These are phyloP conservation scores for Arthrocladium fulminans DNA, from an alignment of 2,329 filamentous ascomycete genomes.

Conservation along the genomic window DNA sequence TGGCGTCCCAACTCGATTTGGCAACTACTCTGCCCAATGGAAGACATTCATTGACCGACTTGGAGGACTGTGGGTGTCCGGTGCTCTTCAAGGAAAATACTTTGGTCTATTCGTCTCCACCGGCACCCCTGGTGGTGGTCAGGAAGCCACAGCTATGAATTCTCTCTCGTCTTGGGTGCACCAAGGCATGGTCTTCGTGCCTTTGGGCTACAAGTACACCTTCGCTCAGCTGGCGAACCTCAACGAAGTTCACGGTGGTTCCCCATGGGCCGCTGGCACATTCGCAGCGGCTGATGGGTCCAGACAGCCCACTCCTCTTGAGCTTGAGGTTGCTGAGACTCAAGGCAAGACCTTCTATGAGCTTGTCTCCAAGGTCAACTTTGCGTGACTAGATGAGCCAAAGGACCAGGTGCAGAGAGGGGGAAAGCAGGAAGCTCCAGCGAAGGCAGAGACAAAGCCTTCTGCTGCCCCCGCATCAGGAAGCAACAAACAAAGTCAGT, in stretches of 20 bases:
- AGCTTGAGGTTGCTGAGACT: slow-evolving; percentile 67
- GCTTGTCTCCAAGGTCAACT: slow-evolving; percentile 60
- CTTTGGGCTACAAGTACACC: slow-evolving; percentile 77
- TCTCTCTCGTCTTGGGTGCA: slow-evolving; percentile 79
- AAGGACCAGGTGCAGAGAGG: slow-evolving; percentile 25
- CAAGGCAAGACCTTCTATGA: slow-evolving; percentile 85
- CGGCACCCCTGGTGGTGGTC: slow-evolving; percentile 75
- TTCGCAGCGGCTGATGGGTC: slow-evolving; percentile 71
- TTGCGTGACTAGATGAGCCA: slow-evolving; percentile 69
- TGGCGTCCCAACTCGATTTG: slow-evolving; percentile 91
- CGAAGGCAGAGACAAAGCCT: slow-evolving; percentile 20
- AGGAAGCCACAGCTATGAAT: slow-evolving; percentile 77
- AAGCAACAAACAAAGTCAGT: slow-evolving; percentile 22
- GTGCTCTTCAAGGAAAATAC: slow-evolving; percentile 76
- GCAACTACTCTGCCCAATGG: slow-evolving; percentile 96
- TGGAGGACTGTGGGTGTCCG: slow-evolving; percentile 71
- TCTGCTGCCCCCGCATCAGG: slow-evolving; percentile 18
- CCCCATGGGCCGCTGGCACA: slow-evolving; percentile 88
- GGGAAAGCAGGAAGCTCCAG: slow-evolving; percentile 24
- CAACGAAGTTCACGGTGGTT: slow-evolving; percentile 73
- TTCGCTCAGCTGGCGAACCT: slow-evolving; percentile 65
- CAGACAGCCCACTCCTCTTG: slow-evolving; percentile 65
- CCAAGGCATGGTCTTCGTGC: slow-evolving; percentile 95
- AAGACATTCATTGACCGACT: slow-evolving; percentile 80
- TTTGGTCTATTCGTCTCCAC: slow-evolving; percentile 87